phyloP scores from a whole-genome alignment of 2,329 filamentous ascomycete species.

The Ophiostoma ulmi region DNA sequence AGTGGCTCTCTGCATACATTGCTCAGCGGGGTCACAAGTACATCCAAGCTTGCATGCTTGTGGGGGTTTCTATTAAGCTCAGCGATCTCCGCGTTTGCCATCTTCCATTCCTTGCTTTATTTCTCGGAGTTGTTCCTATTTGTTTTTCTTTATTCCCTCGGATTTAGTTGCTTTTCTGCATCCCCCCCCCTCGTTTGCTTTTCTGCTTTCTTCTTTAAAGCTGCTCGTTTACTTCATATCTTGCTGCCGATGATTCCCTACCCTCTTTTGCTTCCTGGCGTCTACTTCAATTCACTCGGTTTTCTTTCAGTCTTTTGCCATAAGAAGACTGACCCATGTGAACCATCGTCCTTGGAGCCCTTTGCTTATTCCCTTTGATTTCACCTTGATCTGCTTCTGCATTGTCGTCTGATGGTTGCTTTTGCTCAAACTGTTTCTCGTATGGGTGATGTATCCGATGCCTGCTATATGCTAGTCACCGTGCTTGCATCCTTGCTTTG shows the following conservation, averaged over 20 bases:
- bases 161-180: background rate
- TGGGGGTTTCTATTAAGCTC: background rate
- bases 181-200: background rate
- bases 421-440: background rate
- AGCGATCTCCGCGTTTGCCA: background rate
- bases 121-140: background rate
- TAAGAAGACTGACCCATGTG: background rate
- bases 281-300: slow-evolving; percentile 12
- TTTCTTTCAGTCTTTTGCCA: background rate
- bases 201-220: background rate
- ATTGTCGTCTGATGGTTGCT: background rate
- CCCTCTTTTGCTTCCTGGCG: background rate
- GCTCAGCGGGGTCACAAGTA: background rate
- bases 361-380: background rate
- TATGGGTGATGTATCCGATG: background rate
- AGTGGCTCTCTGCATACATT: background rate
- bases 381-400: background rate
- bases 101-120: background rate
- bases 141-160: background rate
- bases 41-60: background rate
- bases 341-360: background rate
- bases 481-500: background rate
- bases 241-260: slow-evolving; percentile 6
- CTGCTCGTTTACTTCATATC: background rate
- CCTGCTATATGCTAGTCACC: no score